These are phyloP conservation scores for Penicillium freii DNA, from an alignment of 2,329 filamentous ascomycete genomes.

Conservation along the genomic window DNA sequence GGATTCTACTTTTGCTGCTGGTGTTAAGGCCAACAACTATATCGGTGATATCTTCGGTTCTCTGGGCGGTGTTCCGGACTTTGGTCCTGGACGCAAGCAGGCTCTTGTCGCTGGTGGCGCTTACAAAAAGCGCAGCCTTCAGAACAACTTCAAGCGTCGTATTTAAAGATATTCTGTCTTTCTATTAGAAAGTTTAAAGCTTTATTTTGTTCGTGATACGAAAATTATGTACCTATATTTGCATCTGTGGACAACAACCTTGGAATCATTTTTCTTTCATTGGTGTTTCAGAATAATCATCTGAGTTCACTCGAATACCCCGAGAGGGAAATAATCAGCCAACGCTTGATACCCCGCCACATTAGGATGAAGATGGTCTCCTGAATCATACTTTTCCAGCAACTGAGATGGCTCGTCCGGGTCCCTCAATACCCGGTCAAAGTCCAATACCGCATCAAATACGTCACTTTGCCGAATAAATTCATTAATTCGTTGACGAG, in stretches of 20 bases:
- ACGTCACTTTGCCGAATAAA: constrained; percentile 58
- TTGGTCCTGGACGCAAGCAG: constrained; percentile 47
- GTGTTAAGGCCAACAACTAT: constrained; percentile 62
- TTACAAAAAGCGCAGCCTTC: constrained; percentile 21
- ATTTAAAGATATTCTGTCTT: neutral
- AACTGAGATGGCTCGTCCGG: constrained; percentile 51
- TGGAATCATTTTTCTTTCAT: neutral
- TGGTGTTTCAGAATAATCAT: neutral
- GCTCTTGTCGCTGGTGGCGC: constrained; percentile 22
- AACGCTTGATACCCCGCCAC: constrained; percentile 59
- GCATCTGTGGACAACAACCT: neutral
- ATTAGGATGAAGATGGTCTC: constrained; percentile 66
- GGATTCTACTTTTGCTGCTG: constrained; percentile 57
- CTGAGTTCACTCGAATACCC: constrained; percentile 45
- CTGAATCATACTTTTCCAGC: constrained; percentile 54
- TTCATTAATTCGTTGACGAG: constrained; percentile 57
- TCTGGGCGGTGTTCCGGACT: constrained; percentile 64
- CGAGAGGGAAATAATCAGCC: constrained; percentile 58
- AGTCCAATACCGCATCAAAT: constrained; percentile 63
- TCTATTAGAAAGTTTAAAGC: neutral
- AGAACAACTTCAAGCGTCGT: constrained; percentile 8
- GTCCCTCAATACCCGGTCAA: constrained; percentile 58
- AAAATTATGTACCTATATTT: neutral
- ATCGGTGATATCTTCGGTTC: constrained; percentile 70
- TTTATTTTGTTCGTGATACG: neutral